Evolutionary conservation across 2,329 filamentous ascomycete species (phyloP).

Genomic region (Pyrenophora teres): DNA sequence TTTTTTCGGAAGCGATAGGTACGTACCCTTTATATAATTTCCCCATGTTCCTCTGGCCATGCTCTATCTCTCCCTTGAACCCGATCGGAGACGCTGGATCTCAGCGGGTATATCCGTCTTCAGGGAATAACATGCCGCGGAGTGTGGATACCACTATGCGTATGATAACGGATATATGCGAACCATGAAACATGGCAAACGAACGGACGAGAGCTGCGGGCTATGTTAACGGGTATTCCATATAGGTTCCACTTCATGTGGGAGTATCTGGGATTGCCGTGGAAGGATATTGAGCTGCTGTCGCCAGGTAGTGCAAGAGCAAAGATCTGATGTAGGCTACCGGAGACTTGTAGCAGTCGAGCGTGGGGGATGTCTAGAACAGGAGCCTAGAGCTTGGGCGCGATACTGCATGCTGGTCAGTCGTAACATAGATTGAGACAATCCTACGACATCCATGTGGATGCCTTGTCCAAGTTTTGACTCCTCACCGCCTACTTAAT

Average conservation of each 20-base stretch:
- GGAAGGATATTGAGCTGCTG: slow-evolving; percentile 58
- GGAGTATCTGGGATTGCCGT: slow-evolving; percentile 66
- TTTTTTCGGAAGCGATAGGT: slow-evolving; percentile 79
- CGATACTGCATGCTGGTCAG: not conserved
- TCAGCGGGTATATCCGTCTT: slow-evolving; percentile 6
- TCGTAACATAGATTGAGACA: not conserved
- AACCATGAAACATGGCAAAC: slow-evolving; percentile 24
- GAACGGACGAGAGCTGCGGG: not conserved
- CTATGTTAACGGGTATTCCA: slow-evolving; percentile 15
- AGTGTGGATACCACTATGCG: slow-evolving; percentile 3
- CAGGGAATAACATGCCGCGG: slow-evolving; percentile 15
- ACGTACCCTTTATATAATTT: slow-evolving; percentile 22
- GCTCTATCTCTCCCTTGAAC: not conserved
- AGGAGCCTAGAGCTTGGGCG: not conserved
- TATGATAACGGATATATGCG: slow-evolving; percentile 9
- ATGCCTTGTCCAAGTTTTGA: slow-evolving; percentile 1
- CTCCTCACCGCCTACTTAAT: not conserved
- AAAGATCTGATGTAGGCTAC: slow-evolving; percentile 34
- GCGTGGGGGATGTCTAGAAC: not conserved
- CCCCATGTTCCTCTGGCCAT: not conserved
- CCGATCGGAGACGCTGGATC: not conserved
- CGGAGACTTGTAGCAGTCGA: not conserved
- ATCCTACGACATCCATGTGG: slow-evolving; percentile 2
- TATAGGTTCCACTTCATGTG: slow-evolving; percentile 70
- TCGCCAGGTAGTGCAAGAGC: slow-evolving; percentile 35